Evolutionary conservation across 2,329 filamentous ascomycete genomes (phyloP), one percentile per base, ranked within the genome.

Genomic region (Arthrinium puccinioides): DNA sequence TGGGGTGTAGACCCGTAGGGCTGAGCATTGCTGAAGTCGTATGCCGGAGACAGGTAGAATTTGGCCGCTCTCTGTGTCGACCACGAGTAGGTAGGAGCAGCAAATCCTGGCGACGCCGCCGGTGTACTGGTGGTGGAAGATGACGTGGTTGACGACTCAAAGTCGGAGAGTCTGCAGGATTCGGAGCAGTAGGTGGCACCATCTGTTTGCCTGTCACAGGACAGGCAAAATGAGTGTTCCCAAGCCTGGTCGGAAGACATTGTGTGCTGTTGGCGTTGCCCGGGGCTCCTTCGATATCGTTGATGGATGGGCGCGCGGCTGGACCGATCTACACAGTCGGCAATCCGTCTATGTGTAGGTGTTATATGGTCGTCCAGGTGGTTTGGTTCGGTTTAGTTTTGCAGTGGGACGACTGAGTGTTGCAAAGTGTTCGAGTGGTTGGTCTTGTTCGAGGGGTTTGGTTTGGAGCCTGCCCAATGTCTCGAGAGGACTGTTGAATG

Each of bases 161-260:
- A 80, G 64, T 95, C 89, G 48, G 86, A 84, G 30, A 96, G 72
- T 47, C 87, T 79, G 74, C 89, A 96, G 21, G 85, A 78, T 66
- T 96, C 88, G 32, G 87, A 94, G 74, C 89, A 96, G 72, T 94
- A 95, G 48, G 85, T 79, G 44, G 81, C 81, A 39, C 80, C 80
- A 47, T 85, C 76, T 43, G 84, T 88, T 66, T 94, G 86, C 66
- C 84, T 83, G 67, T 96, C 89, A 70, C 89, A 96, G 68, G 84
- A 81, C 52, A 96, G 79, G 73, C 89, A 96, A 76, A 87, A 95
- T 64, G 94, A 83, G 62, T 84, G 86, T 53, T 85, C 85, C 87
- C 89, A 95, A 55, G 54, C 53, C 26, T 69, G 63, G 49, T 76
- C 72, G 56, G 67, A 65, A 59, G 72, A 68, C 70, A 76, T 76